Evolutionary conservation across 768 basidiomycete species (phyloP).

Genomic region (Psilocybe sp.): DNA sequence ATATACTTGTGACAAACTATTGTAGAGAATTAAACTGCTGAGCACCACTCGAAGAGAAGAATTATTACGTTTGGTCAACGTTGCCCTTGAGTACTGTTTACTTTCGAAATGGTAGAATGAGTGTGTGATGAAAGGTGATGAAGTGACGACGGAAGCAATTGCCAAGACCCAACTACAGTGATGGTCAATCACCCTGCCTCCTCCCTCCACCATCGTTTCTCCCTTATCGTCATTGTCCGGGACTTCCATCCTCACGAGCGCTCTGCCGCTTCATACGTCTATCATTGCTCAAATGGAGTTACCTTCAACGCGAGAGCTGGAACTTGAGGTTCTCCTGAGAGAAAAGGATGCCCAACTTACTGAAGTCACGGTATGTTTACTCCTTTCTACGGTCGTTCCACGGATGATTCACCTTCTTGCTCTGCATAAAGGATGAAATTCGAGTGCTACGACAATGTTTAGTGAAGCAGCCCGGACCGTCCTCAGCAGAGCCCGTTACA

Average conservation of each 20-base stretch:
- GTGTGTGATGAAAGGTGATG: not conserved
- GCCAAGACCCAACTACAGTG: no score
- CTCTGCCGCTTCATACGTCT: slow-evolving; percentile 5
- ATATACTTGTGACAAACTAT: no score
- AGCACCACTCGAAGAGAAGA: no score
- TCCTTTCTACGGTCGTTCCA: slow-evolving; percentile 13
- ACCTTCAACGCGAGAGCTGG: slow-evolving; percentile 73
- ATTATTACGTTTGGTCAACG: not conserved
- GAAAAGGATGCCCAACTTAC: slow-evolving; percentile 71
- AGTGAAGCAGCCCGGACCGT: slow-evolving; percentile 54
- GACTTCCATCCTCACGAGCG: not conserved
- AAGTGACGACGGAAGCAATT: slow-evolving; percentile 11
- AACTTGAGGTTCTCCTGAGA: slow-evolving; percentile 77
- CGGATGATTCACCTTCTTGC: slow-evolving; percentile 3
- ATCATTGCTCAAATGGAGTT: slow-evolving; percentile 49
- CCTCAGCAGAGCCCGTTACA: slow-evolving; percentile 60
- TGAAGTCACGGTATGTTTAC: slow-evolving; percentile 63
- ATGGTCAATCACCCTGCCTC: no score
- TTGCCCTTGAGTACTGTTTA: not conserved
- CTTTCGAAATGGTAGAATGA: not conserved
- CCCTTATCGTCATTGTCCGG: not conserved
- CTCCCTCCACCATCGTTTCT: slow-evolving; percentile 2
- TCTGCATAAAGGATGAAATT: slow-evolving; percentile 66
- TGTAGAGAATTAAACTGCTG: no score
- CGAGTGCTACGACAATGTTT: slow-evolving; percentile 65